Percentiles rank a stretch among this genome's conserved stretches.
These are phyloP conservation scores for Astrothelium subdiscretum DNA, from an alignment of 495 filamentous ascomycete species.

Conservation along the genomic window DNA sequence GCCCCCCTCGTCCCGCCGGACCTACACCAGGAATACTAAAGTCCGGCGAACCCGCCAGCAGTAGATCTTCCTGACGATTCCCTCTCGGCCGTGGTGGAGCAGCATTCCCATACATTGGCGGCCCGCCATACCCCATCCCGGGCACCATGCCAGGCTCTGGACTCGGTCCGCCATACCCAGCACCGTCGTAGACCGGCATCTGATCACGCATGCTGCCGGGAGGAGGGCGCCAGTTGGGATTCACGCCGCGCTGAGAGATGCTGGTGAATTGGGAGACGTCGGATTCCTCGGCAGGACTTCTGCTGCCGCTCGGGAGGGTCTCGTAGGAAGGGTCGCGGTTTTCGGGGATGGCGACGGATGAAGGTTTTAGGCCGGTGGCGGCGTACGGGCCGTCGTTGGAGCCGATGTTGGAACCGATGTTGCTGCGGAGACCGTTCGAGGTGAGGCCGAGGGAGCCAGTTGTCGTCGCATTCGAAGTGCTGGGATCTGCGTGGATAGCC, in stretches of 20 bases:
- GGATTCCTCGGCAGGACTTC: slow-evolving; percentile 58
- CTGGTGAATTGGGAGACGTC: slow-evolving; percentile 74
- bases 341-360: slow-evolving; percentile 4
- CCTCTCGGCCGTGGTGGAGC: slow-evolving; percentile 24
- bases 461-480: slow-evolving; percentile 13
- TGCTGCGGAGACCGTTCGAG: neutral
- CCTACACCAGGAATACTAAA: slow-evolving; percentile 45
- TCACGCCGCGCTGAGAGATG: slow-evolving; percentile 73
- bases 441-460: neutral
- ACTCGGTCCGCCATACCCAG: neutral
- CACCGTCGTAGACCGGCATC: neutral
- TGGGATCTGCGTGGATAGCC: slow-evolving; percentile 11
- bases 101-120: slow-evolving; percentile 26
- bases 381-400: neutral
- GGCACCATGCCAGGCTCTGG: slow-evolving; percentile 2
- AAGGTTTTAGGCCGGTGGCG: neutral
- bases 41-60: slow-evolving; percentile 62
- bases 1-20: slow-evolving; percentile 9
- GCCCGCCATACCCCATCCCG: slow-evolving; percentile 1
- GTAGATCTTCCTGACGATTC: slow-evolving; percentile 40
- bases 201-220: neutral
- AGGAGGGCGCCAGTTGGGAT: slow-evolving; percentile 64
- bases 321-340: slow-evolving; percentile 35
- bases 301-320: slow-evolving; percentile 51
- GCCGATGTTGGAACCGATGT: neutral